A percentile compares a stretch with the other conserved stretches of the same genome.
Evolutionary conservation across 2,329 filamentous ascomycete species (phyloP).

Genomic region (Thermomyces lanuginosus): DNA sequence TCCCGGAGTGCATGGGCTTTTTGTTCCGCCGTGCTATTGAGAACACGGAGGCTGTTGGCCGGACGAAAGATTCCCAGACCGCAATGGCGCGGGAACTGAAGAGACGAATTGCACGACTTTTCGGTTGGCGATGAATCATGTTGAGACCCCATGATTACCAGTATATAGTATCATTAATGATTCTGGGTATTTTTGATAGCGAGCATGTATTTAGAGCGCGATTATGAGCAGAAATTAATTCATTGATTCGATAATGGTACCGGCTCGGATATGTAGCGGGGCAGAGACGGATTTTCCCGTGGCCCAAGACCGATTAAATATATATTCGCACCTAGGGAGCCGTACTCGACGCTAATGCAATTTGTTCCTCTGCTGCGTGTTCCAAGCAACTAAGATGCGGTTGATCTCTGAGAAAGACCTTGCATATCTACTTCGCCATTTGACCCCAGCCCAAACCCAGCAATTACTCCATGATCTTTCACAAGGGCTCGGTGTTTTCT

Average conservation of each 20-base stretch:
- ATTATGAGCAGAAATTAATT: too few relatives aligned
- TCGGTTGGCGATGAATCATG: background rate
- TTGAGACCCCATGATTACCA: background rate
- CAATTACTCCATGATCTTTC: constrained; percentile 21
- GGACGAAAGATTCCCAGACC: constrained; percentile 32
- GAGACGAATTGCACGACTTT: constrained; percentile 12
- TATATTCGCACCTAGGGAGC: background rate
- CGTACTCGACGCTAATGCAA: background rate
- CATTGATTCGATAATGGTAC: too few relatives aligned
- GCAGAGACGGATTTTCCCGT: too few relatives aligned
- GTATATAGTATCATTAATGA: background rate
- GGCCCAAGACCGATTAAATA: too few relatives aligned
- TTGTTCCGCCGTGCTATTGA: constrained; percentile 51
- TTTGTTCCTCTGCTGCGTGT: background rate
- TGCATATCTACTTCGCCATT: constrained; percentile 15
- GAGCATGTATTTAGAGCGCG: too few relatives aligned
- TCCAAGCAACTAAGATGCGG: constrained; percentile 14
- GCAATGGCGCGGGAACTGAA: constrained; percentile 22
- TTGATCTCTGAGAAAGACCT: constrained; percentile 19
- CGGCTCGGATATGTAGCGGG: too few relatives aligned
- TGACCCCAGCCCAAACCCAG: constrained; percentile 18
- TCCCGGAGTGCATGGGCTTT: constrained; percentile 45
- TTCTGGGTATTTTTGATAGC: too few relatives aligned
- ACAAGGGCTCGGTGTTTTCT: constrained; percentile 18
- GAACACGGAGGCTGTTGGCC: constrained; percentile 47